Percentiles rank a stretch among this genome's conserved stretches.
phyloP scores from a whole-genome alignment of 2,329 filamentous ascomycete species.

The Neonectria magnoliae region DNA sequence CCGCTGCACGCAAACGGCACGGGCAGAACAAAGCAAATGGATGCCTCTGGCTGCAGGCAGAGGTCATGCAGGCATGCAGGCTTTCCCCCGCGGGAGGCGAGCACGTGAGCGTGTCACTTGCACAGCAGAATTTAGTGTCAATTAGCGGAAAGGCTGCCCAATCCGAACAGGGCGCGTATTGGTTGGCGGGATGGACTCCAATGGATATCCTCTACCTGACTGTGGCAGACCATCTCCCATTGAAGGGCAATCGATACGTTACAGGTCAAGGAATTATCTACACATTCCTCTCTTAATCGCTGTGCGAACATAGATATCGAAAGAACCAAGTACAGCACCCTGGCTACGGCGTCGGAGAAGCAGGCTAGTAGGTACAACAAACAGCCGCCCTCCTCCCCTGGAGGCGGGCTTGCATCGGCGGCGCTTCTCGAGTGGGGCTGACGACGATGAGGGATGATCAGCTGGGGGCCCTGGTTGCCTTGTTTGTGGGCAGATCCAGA shows the following conservation, averaged over 20 bases:
- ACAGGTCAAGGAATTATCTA: not conserved
- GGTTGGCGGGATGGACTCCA: not conserved
- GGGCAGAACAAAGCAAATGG: constrained; percentile 18
- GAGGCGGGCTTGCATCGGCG: constrained; percentile 3
- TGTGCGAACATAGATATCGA: too few species aligned
- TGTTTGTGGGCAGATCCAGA: constrained; percentile 8
- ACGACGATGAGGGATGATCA: constrained; percentile 17
- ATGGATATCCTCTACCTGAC: not conserved
- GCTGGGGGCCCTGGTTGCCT: constrained; percentile 9
- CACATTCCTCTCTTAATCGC: too few species aligned
- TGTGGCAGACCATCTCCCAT: not conserved
- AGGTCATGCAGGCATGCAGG: constrained; percentile 29
- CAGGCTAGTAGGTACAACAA: not conserved
- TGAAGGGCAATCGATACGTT: not conserved
- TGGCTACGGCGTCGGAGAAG: not conserved
- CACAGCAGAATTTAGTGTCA: constrained; percentile 29
- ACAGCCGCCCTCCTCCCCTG: not conserved
- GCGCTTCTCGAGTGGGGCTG: constrained; percentile 15
- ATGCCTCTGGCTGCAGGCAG: constrained; percentile 17
- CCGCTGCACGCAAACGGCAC: not conserved
- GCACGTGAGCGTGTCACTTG: constrained; percentile 32
- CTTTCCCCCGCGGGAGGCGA: constrained; percentile 18
- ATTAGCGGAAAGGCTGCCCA: constrained; percentile 27
- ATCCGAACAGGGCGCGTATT: constrained; percentile 4
- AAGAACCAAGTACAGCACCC: too few species aligned